Evolutionary conservation across 331 rosid species (phyloP), one percentile per base, ranked within the genome.

Genomic region (Malus hybrid): DNA sequence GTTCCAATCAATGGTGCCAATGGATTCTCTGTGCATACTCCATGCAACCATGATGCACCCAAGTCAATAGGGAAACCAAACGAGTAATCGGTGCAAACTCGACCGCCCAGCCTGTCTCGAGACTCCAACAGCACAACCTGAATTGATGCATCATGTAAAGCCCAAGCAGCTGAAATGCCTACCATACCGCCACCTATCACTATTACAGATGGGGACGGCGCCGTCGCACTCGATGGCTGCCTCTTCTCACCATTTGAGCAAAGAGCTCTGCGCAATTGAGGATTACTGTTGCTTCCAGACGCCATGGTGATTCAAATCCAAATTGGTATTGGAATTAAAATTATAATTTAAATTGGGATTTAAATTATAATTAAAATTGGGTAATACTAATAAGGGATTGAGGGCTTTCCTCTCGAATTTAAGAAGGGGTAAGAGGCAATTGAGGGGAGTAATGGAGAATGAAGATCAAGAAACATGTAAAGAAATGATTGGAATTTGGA

Each of bases 21-120:
- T 6, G 99, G 99, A 89, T 95, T 95, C 80, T 95, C 97, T 67
- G 86, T 80, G 86, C 96, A 86, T 61, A 95, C 99, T 32, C 99
- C 99, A 75, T 95, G 99, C 92, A 95, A 85, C 99, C 99, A 95
- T 68, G 99, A 95, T 61, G 99, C 99, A 39, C 97, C 97, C 31
- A 95, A 82, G 84, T 95, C 99, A 73, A 95, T 84, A 44, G 97
- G 99, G 86, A 92, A 95, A 71, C 99, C 99, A 84, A 95, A 95
- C 19, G 99, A 87, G 80, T 92, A 89, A 87, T 92, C 91, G 4
- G 99, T 95, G 69, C 85, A 84, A 70, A 95, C 89, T 61, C 99
- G 95, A 65, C 99, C 99, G 22, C 99, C 99, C 71, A 92, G 80
- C 70, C 97, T 85, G 57, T 90, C 97, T 42, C 97, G 84, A 28